phyloP scores from a whole-genome alignment of 495 filamentous ascomycete species.

The Penicillium turbatum region DNA sequence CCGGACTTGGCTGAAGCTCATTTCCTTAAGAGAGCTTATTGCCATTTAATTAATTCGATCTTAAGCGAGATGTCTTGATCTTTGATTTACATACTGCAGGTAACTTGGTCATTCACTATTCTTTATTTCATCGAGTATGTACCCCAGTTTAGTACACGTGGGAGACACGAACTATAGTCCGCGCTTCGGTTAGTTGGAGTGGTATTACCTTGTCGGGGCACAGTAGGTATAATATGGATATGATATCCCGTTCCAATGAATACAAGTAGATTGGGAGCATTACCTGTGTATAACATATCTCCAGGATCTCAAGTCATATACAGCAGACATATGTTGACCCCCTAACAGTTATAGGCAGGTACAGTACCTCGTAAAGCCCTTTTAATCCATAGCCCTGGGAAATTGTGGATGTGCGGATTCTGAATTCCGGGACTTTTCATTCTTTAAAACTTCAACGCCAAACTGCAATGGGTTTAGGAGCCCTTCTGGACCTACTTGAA shows the following conservation, averaged over 20 bases:
- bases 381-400: background rate
- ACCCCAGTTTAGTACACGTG: background rate
- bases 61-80: background rate
- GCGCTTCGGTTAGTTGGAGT: too few species aligned
- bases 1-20: slow-evolving; percentile 5
- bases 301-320: too few species aligned
- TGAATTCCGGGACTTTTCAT: background rate
- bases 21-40: slow-evolving; percentile 1
- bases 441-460: slow-evolving; percentile 1
- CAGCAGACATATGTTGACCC: too few species aligned
- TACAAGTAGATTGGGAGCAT: too few species aligned
- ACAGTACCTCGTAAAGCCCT: too few species aligned
- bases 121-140: background rate
- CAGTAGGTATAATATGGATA: too few species aligned
- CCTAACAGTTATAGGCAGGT: too few species aligned
- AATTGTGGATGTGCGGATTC: background rate
- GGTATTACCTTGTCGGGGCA: too few species aligned
- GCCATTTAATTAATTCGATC: background rate
- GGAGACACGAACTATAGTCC: background rate
- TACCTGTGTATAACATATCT: too few species aligned
- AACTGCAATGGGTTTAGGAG: slow-evolving; percentile 1
- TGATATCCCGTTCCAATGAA: too few species aligned
- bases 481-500: background rate
- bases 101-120: background rate
- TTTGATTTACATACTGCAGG: background rate